Evolutionary conservation across 2,329 filamentous ascomycete genomes (phyloP), one percentile per base, ranked within the genome.

Genomic region (Albifimbria verrucaria): DNA sequence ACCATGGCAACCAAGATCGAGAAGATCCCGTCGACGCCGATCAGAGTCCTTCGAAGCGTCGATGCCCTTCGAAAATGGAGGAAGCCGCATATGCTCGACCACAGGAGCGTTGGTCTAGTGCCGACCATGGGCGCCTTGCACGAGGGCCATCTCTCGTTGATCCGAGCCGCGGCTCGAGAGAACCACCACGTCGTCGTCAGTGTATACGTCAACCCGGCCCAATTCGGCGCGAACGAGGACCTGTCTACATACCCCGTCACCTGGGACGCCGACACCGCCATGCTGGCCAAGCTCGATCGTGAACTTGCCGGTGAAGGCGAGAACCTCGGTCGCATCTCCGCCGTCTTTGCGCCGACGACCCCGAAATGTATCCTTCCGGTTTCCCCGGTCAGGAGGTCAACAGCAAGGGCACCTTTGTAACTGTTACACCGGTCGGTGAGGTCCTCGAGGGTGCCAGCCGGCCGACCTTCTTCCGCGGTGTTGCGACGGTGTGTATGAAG

Each of bases 91-190:
- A 73, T 85, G 32, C 72, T 85, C 55, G 79, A 85, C 64, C 82
- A 87, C 62, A 83, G 87, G 53, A 86, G 86, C 44, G 86, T 99
- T 53, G 91, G 89, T 54, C 84, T 99, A 24, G 92, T 99, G 32
- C 94, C 94, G 2, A 99, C 94, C 26, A 97, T 99, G 94, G 94
- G 94, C 57, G 94, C 94, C 48, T 81, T 99, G n/a, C 94, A 99
- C 71, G 82, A 86, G 52, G 94, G 94, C 41, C 94, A 99, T 72
- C 73, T 96, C 49, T 89, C 89, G 3, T 81, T 99, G 21, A 88
- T 96, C 64, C 88, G 90, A 54, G 82, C 86, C 61, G 94, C 94
- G 3, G 92, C 92, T 1, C 77, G 79, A 47, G 90, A 96, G 63
- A 94, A 92, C 73, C 88, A 89, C 59, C 83, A 92, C 62, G 89